phyloP scores from a whole-genome alignment of 495 filamentous ascomycete species.

The Neurospora sp. region DNA sequence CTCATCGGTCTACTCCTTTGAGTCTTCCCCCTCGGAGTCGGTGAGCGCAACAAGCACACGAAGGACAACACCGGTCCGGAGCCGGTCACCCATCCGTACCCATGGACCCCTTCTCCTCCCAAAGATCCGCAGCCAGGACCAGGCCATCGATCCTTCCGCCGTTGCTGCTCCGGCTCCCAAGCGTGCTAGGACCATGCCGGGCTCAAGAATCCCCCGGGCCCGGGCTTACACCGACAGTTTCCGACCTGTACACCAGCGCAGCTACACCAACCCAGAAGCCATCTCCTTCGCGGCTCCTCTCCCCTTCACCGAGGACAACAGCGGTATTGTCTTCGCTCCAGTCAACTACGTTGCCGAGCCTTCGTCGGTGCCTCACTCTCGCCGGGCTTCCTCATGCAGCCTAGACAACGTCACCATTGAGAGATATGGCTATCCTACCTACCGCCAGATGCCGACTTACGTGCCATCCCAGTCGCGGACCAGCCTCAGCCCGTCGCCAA shows the following conservation, averaged over 20 bases:
- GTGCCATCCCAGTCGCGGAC: conserved; percentile 32
- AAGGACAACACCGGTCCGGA: conserved; percentile 60
- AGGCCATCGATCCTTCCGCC: conserved; percentile 42
- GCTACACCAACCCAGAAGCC: conserved; percentile 55
- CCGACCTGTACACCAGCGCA: conserved; percentile 47
- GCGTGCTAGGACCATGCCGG: conserved; percentile 28
- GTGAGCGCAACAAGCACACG: conserved; percentile 42
- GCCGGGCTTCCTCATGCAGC: conserved; percentile 58
- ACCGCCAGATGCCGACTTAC: conserved; percentile 66
- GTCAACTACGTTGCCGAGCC: conserved; percentile 45
- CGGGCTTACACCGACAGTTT: conserved; percentile 22
- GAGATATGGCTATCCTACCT: conserved; percentile 70
- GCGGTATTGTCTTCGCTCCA: conserved; percentile 51
- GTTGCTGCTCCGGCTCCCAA: conserved; percentile 24
- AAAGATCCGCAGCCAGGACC: conserved; percentile 79
- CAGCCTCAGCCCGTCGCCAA: conserved; percentile 22
- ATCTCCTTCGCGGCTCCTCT: conserved; percentile 42
- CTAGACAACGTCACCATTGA: conserved; percentile 56
- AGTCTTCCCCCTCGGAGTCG: conserved; percentile 71
- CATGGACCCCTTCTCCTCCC: conserved; percentile 76
- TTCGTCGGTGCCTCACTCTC: conserved; percentile 36
- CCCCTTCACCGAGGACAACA: conserved; percentile 26
- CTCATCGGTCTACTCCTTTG: conserved; percentile 42
- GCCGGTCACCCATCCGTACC: conserved; percentile 54
- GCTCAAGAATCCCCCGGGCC: conserved; percentile 6